Evolutionary conservation across 2,329 filamentous ascomycete genomes (phyloP).

Genomic region (Aspergillus aculeatinus): DNA sequence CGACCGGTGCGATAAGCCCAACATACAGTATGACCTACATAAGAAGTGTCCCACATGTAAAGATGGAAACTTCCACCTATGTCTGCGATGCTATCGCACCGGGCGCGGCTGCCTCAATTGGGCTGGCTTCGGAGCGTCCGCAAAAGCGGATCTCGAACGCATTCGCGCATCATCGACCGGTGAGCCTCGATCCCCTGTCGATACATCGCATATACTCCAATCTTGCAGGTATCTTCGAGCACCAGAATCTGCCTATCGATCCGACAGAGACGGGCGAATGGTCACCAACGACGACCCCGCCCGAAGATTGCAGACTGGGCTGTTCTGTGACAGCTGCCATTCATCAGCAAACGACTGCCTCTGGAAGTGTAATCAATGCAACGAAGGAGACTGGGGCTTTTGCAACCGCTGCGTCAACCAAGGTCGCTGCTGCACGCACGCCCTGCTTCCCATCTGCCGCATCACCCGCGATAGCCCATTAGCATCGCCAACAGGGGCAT

Average conservation of each 20-base stretch:
- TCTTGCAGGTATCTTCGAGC: constrained; percentile 37
- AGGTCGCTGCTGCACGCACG: constrained; percentile 77
- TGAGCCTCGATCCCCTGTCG: constrained; percentile 12
- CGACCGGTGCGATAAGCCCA: constrained; percentile 64
- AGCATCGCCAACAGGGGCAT: constrained; percentile 28
- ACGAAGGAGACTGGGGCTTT: constrained; percentile 92
- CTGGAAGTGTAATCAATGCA: constrained; percentile 85
- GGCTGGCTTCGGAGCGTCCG: constrained; percentile 80
- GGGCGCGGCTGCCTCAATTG: constrained; percentile 79
- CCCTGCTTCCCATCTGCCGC: constrained; percentile 73
- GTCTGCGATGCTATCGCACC: constrained; percentile 73
- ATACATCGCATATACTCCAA: constrained; percentile 53
- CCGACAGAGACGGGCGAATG: constrained; percentile 43
- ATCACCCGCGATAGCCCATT: constrained; percentile 36
- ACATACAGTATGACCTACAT: constrained; percentile 83
- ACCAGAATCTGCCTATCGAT: constrained; percentile 24
- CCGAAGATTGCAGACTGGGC: constrained; percentile 69
- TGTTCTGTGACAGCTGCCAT: constrained; percentile 78
- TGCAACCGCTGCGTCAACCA: constrained; percentile 85
- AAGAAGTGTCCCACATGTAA: constrained; percentile 76
- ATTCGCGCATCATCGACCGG: constrained; percentile 34
- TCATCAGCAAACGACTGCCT: constrained; percentile 77
- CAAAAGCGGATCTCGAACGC: constrained; percentile 66
- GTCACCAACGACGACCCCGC: constrained; percentile 67
- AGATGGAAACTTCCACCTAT: constrained; percentile 73